Percentiles rank a stretch among this genome's conserved stretches.
phyloP scores from a whole-genome alignment of 495 filamentous ascomycete genomes.

The Penicillium argentinense region DNA sequence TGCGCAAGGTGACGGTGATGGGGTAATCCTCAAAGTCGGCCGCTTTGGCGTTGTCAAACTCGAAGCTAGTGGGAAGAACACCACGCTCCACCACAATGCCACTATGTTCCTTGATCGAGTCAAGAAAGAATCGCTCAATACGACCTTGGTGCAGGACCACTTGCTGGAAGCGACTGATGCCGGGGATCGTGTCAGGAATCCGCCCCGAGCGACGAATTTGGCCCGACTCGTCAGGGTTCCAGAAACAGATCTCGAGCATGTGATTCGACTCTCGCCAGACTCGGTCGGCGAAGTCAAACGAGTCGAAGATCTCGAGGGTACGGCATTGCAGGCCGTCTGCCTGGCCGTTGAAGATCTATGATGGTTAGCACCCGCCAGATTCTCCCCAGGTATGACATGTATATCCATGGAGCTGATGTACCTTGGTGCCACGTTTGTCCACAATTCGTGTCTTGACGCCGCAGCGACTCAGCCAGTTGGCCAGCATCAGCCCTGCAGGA shows the following conservation, averaged over 20 bases:
- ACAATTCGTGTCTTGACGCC: constrained; percentile 57
- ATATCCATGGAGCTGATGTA: constrained; percentile 9
- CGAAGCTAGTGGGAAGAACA: constrained; percentile 43
- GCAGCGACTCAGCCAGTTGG: constrained; percentile 58
- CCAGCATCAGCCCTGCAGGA: constrained; percentile 62
- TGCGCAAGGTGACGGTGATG: constrained; percentile 45
- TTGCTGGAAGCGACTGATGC: constrained; percentile 54
- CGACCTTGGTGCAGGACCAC: constrained; percentile 56
- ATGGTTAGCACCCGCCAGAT: too few species aligned
- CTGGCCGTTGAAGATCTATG: constrained; percentile 49
- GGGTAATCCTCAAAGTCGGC: constrained; percentile 53
- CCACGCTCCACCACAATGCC: constrained; percentile 43
- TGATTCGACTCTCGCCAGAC: constrained; percentile 62
- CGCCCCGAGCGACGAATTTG: constrained; percentile 51
- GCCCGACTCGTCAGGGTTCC: constrained; percentile 44
- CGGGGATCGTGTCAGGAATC: constrained; percentile 56
- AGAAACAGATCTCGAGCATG: constrained; percentile 46
- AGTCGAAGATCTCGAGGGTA: constrained; percentile 64
- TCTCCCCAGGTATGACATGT: too few species aligned
- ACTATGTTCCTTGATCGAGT: constrained; percentile 43
- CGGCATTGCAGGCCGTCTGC: constrained; percentile 60
- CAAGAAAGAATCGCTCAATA: constrained; percentile 56
- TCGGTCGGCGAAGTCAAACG: constrained; percentile 58
- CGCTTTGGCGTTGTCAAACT: constrained; percentile 39
- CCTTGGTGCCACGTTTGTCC: constrained; percentile 56